These are phyloP conservation scores for Debaryomyces hansenii DNA, from an alignment of 805 yeast genomes.

Conservation along the genomic window DNA sequence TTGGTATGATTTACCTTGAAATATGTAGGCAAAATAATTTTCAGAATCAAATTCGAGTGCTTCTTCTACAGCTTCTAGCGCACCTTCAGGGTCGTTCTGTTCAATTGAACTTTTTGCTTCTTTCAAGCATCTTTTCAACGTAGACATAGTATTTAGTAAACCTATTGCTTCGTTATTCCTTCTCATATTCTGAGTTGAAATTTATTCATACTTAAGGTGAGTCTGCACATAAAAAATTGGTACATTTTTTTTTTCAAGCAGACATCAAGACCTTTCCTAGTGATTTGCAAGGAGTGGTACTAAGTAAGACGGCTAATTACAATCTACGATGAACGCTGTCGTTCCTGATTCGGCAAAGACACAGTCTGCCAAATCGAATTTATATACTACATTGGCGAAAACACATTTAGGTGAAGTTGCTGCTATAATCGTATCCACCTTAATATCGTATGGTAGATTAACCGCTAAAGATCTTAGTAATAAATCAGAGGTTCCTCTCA, in stretches of 20 bases:
- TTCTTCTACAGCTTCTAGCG: slow-evolving; percentile 54
- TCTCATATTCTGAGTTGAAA: neutral
- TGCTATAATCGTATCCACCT: slow-evolving; percentile 54
- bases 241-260: neutral
- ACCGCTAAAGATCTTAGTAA: slow-evolving; percentile 53
- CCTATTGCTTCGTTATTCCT: neutral
- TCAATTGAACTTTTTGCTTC: slow-evolving; percentile 49
- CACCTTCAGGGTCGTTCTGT: slow-evolving; percentile 59
- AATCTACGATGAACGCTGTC: slow-evolving; percentile 15
- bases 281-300: neutral
- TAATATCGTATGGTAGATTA: slow-evolving; percentile 69
- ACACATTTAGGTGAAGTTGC: slow-evolving; percentile 73
- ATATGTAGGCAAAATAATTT: slow-evolving; percentile 66
- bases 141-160: slow-evolving; percentile 12
- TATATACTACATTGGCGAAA: slow-evolving; percentile 54
- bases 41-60: slow-evolving; percentile 55
- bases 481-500: slow-evolving; percentile 45
- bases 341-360: slow-evolving; percentile 38
- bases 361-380: slow-evolving; percentile 61
- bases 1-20: slow-evolving; percentile 70
- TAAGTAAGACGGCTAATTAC: neutral
- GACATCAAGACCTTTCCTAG: neutral
- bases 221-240: neutral
- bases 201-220: neutral
- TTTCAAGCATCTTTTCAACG: slow-evolving; percentile 29